Evolutionary conservation across 2,329 filamentous ascomycete genomes (phyloP).

Genomic region (Fusarium nisikadoi): DNA sequence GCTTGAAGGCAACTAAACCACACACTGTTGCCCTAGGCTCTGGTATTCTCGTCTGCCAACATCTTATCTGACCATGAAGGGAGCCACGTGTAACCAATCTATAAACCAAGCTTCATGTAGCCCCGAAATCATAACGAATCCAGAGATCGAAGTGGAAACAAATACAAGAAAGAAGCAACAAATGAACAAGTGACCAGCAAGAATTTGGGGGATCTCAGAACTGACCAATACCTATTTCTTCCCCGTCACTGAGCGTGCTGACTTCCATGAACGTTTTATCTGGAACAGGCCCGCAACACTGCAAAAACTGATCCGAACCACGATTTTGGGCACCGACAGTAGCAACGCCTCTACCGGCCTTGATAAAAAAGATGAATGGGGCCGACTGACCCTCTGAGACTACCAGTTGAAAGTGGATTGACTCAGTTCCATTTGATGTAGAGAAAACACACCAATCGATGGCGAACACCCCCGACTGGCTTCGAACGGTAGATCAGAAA

Average conservation of each 20-base stretch:
- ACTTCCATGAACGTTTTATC: not conserved
- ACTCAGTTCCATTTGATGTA: not conserved
- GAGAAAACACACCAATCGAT: not conserved
- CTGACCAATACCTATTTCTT: not conserved
- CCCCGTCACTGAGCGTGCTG: not conserved
- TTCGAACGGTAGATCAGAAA: too few species aligned
- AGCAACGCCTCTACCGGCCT: not conserved
- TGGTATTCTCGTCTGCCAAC: not conserved
- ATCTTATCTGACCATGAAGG: not conserved
- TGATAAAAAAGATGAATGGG: not conserved
- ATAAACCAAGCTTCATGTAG: not conserved
- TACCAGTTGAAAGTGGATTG: not conserved
- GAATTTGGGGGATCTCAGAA: not conserved
- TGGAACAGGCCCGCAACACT: not conserved
- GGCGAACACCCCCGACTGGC: not conserved
- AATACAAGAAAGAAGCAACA: not conserved
- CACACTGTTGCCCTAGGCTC: not conserved
- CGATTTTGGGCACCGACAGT: not conserved
- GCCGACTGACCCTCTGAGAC: not conserved
- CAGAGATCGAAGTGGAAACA: not conserved
- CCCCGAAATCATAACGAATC: not conserved
- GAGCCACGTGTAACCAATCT: not conserved
- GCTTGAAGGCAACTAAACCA: not conserved
- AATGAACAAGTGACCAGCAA: not conserved
- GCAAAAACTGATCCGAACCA: not conserved